Base-by-base conservation (phyloP, 352 stramenopile species). In the Phytopythium aichiense region DNA sequence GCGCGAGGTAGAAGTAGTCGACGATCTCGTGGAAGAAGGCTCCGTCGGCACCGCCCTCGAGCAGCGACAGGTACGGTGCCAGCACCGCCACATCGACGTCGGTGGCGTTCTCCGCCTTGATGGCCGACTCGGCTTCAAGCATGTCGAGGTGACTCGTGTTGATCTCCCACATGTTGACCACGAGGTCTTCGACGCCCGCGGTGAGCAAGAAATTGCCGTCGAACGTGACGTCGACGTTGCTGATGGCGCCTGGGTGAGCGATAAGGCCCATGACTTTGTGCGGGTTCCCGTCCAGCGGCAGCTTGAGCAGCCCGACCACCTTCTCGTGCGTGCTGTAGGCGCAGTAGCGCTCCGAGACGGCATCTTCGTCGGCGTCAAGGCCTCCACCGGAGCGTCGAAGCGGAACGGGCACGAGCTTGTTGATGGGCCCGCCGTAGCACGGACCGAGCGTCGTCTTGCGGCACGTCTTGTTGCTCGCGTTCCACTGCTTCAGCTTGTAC, bases 401-500 rank as follows among this genome's bases (percentile, higher is more conserved):
- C 2, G 81, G 85, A 20, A 97, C 71, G 13, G 84, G 63, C 11
- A 94, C 64, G 18, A 97, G 67, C 4, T 72, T 72, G 55, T 93
- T 96, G 65, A 97, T 88, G 6, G 93, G 91, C 0, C 89, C 87
- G 23, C 91, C 92, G 61, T 95, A 98, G 4, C 85, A 96, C 8
- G 94, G 94, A 0, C 88, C 88, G 11, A 98, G 75, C 25, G 83
- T 90, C 0, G 92, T 98, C 69, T 90, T 90, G 11, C 93, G 81
- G 63, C 90, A 98, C 12, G 80, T 90, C 56, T 96, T 95, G 66
- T 93, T 97, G 69, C 91, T 86, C 46, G 80, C 77, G 64, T 96
- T 96, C 88, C 90, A 98, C 51, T 96, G 74, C 74, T 97, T 98
- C 52, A 98, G 63, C 71, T 98, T 98, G 73, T 96, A 98, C 61